Conservation (phyloP, 345 rosid species). For the Salix caprea region DNA sequence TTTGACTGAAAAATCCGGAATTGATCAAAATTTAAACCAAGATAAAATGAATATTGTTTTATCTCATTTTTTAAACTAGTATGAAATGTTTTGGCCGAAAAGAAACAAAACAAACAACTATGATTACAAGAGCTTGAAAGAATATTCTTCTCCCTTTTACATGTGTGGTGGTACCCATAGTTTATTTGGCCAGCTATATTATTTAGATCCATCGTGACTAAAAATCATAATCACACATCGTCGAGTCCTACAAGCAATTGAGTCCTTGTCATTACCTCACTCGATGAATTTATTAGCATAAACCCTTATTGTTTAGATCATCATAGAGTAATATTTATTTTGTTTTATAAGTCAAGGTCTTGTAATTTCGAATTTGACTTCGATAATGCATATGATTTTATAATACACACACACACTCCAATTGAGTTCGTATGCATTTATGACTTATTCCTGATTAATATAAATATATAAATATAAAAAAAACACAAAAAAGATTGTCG, state of each 20-base stretch:
- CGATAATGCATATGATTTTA: not conserved
- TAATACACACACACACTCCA: too few relatives aligned
- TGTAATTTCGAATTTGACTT: not conserved
- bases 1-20: rapidly evolving
- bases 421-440: too few relatives aligned
- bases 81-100: too few relatives aligned
- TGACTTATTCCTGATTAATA: too few relatives aligned
- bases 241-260: not conserved
- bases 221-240: not conserved
- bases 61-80: too few relatives aligned
- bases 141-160: not conserved
- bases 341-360: not conserved
- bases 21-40: too few relatives aligned
- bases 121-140: not conserved
- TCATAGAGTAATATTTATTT: not conserved
- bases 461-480: too few relatives aligned
- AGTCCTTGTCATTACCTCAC: not conserved
- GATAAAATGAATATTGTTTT: too few relatives aligned
- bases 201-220: not conserved
- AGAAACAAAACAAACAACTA: too few relatives aligned
- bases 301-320: not conserved
- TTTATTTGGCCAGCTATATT: not conserved
- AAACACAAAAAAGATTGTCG: not conserved
- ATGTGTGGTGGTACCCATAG: not conserved
- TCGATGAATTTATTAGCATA: not conserved